phyloP scores from a whole-genome alignment of 176 grass and related monocot genomes.

The Musa schizocarpa region DNA sequence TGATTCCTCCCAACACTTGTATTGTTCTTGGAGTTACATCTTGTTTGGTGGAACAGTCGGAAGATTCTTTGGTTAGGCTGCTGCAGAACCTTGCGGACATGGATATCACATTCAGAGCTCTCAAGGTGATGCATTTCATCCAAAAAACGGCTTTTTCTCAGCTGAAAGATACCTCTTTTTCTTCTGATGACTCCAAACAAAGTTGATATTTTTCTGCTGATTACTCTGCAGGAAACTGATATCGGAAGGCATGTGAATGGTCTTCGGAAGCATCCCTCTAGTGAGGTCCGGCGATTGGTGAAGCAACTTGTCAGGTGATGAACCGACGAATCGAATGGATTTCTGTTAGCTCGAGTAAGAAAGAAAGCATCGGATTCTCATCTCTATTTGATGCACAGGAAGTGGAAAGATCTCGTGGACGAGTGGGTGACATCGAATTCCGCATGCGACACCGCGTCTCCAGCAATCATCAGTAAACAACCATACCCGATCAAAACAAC shows the following conservation, averaged over 20 bases:
- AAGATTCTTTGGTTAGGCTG: conserved; percentile 54
- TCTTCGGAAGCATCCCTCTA: conserved; percentile 62
- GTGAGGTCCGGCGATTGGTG: conserved; percentile 53
- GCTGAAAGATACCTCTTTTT: not conserved
- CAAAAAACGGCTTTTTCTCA: not conserved
- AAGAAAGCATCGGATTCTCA: conserved; percentile 7
- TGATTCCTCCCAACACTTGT: not conserved
- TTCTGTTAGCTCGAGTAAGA: not conserved
- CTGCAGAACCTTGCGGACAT: conserved; percentile 62
- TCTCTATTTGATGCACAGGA: conserved; percentile 29
- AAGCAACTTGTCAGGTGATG: conserved; percentile 66
- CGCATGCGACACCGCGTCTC: conserved; percentile 20
- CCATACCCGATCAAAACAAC: not conserved
- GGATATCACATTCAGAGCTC: conserved; percentile 69
- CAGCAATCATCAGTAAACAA: conserved; percentile 42
- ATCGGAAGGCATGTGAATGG: conserved; percentile 62
- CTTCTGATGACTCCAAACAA: not conserved
- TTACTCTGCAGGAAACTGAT: conserved; percentile 48
- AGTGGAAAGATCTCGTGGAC: conserved; percentile 74
- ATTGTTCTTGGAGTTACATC: not conserved
- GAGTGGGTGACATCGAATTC: conserved; percentile 58
- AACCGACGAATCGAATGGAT: not conserved
- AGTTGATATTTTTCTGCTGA: not conserved
- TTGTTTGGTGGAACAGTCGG: conserved; percentile 32
- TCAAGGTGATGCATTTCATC: conserved; percentile 34